Evolutionary conservation across 208 protist species (phyloP).

Genomic region (Leishmania lainsoni): DNA sequence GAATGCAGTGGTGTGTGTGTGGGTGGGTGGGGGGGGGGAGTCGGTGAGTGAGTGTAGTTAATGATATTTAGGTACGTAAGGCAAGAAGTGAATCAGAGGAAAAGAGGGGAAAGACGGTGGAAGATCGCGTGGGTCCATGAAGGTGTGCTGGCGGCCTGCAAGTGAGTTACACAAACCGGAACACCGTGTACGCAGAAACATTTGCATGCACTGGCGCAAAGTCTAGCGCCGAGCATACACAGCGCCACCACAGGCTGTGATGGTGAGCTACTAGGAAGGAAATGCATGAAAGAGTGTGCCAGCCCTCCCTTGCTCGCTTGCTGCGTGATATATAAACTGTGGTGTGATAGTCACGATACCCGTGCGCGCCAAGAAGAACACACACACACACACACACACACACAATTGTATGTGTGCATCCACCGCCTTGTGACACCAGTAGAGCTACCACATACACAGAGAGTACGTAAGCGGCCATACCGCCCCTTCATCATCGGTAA

Average conservation of each 20-base stretch:
- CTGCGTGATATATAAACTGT: background rate
- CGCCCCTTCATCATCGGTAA: background rate
- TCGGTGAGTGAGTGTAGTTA: background rate
- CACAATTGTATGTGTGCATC: background rate
- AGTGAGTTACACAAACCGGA: background rate
- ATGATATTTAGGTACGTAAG: background rate
- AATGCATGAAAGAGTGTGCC: no score
- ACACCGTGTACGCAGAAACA: background rate
- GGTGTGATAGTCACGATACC: background rate
- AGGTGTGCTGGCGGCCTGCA: background rate
- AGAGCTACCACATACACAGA: background rate
- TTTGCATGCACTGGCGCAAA: background rate
- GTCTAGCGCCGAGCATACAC: background rate
- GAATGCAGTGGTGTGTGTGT: background rate
- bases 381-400: background rate
- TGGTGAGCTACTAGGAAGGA: background rate
- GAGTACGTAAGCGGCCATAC: background rate
- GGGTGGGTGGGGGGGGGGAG: background rate
- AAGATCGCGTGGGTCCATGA: background rate
- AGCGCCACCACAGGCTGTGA: background rate
- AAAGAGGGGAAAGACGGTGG: background rate
- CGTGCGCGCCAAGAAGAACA: background rate
- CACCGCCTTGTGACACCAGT: background rate
- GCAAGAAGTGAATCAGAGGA: background rate
- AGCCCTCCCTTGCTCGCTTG: background rate